These are phyloP conservation scores for Alternaria infectoria DNA, from an alignment of 2,329 filamentous ascomycete genomes.

Conservation along the genomic window DNA sequence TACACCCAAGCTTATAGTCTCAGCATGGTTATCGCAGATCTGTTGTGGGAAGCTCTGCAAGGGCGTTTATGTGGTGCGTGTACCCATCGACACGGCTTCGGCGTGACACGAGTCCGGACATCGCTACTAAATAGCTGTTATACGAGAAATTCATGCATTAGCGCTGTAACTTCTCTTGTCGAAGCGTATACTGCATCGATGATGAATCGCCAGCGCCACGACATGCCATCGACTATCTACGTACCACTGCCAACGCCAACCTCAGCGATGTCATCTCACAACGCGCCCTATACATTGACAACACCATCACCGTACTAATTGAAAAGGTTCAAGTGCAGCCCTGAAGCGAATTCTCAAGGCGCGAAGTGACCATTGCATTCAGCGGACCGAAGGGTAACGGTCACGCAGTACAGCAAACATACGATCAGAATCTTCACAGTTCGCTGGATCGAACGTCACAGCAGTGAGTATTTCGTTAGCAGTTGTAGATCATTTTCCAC, in stretches of 20 bases:
- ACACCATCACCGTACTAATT: neutral
- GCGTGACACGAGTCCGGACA: neutral
- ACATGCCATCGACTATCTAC: neutral
- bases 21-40: neutral
- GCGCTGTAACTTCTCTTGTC: neutral
- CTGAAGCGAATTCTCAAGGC: neutral
- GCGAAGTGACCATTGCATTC: neutral
- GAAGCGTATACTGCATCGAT: neutral
- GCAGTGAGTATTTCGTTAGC: neutral
- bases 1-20: neutral
- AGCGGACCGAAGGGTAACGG: too few relatives aligned
- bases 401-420: neutral
- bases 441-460: neutral
- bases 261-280: neutral
- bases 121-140: neutral
- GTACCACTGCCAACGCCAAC: neutral
- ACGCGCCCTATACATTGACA: neutral
- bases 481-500: neutral
- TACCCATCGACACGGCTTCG: neutral
- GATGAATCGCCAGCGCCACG: too few relatives aligned
- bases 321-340: neutral
- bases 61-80: neutral
- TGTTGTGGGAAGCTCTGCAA: neutral
- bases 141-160: neutral
- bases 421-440: neutral